These are phyloP conservation scores for Drechslerella dactyloides DNA, from an alignment of 2,329 filamentous ascomycete species.

Conservation along the genomic window DNA sequence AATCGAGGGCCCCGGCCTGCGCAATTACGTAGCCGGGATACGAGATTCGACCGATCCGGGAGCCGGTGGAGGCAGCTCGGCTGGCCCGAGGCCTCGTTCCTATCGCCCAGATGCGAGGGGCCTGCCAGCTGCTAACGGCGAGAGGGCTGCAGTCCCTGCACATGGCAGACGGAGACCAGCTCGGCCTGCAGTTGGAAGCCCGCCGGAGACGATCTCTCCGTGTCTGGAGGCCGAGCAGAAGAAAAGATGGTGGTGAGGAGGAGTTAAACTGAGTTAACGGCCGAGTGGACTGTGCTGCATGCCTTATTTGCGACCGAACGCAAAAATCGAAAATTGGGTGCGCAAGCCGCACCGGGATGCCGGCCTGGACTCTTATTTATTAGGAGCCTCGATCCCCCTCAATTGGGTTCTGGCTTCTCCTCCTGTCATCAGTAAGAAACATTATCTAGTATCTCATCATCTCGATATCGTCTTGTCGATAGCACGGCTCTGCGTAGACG, in stretches of 20 bases:
- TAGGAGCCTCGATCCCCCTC: constrained; percentile 47
- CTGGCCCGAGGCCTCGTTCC: background rate
- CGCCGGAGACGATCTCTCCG: constrained; percentile 20
- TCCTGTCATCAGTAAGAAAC: constrained; percentile 10
- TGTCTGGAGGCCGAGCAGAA: background rate
- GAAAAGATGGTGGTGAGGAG: too few relatives aligned
- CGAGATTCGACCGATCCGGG: background rate
- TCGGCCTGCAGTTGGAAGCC: too few relatives aligned
- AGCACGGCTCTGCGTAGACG: background rate
- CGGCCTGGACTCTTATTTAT: constrained; percentile 29
- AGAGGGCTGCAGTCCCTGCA: too few relatives aligned
- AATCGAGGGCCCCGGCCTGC: too few relatives aligned
- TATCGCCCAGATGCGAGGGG: background rate
- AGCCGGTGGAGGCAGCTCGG: background rate
- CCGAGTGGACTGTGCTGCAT: constrained; percentile 24
- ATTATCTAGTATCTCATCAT: too few relatives aligned
- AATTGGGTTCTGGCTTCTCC: background rate
- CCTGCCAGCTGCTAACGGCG: too few relatives aligned
- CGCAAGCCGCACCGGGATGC: constrained; percentile 2
- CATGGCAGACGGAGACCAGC: too few relatives aligned
- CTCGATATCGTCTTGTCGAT: background rate
- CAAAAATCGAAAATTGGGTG: constrained; percentile 20
- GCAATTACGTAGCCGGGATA: background rate
- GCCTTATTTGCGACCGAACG: constrained; percentile 29
- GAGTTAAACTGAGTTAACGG: constrained; percentile 15